phyloP scores from a whole-genome alignment of 1,139 yeast species.

The Candida freyschussii region DNA sequence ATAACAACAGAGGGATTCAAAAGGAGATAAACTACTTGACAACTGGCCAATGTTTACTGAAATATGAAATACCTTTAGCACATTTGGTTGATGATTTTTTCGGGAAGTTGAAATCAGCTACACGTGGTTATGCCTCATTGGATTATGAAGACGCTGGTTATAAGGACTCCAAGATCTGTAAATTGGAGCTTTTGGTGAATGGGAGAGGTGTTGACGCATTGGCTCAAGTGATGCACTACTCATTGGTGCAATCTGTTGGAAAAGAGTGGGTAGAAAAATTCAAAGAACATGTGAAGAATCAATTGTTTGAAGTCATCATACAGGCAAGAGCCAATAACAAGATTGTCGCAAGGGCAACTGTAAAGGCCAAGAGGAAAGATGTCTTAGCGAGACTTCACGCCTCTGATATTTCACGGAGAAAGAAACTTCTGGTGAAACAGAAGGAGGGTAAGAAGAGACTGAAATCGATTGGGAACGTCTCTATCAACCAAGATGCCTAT shows the following conservation, averaged over 20 bases:
- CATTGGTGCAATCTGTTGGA: constrained; percentile 70
- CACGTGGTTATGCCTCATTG: constrained; percentile 89
- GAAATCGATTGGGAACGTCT: constrained; percentile 75
- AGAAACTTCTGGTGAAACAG: constrained; percentile 81
- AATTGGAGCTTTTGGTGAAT: constrained; percentile 83
- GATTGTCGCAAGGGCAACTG: constrained; percentile 86
- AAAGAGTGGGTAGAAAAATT: constrained; percentile 79
- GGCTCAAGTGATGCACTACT: constrained; percentile 81
- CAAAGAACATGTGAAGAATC: constrained; percentile 72
- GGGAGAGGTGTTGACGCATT: constrained; percentile 90
- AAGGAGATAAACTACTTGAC: constrained; percentile 71
- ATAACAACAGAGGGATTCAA: constrained; percentile 77
- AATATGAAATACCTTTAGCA: constrained; percentile 78
- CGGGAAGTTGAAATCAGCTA: constrained; percentile 84
- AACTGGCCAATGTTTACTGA: constrained; percentile 77
- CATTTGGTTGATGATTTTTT: constrained; percentile 92
- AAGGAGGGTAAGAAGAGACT: constrained; percentile 89
- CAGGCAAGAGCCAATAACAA: constrained; percentile 86
- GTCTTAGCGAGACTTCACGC: constrained; percentile 91
- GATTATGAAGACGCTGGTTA: constrained; percentile 96
- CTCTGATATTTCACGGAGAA: constrained; percentile 84
- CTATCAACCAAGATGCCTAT: constrained; percentile 79
- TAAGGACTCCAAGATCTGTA: constrained; percentile 71
- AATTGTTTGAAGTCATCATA: constrained; percentile 86
- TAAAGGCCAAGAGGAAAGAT: constrained; percentile 89